A percentile compares a stretch with the other conserved stretches of the same genome.
These are phyloP conservation scores for Thraustotheca clavata DNA, from an alignment of 352 stramenopile species.

Conservation along the genomic window DNA sequence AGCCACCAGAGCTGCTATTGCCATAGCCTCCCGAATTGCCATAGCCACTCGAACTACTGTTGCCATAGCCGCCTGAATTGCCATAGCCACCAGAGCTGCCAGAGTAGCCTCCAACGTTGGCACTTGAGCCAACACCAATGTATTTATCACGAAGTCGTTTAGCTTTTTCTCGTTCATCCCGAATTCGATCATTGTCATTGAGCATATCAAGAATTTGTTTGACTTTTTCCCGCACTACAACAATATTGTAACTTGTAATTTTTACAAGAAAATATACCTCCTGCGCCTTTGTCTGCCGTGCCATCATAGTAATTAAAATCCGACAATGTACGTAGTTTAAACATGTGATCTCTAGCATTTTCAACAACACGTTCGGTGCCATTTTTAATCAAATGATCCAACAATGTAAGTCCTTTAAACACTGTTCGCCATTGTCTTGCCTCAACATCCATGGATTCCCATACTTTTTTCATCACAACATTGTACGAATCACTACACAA, in stretches of 20 bases:
- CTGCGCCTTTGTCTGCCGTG: slow-evolving; percentile 73
- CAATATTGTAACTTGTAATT: not conserved
- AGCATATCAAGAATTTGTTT: slow-evolving; percentile 83
- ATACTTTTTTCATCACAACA: slow-evolving; percentile 92
- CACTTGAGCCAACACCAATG: slow-evolving; percentile 65
- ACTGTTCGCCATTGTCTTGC: slow-evolving; percentile 93
- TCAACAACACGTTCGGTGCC: slow-evolving; percentile 96
- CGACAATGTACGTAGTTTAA: slow-evolving; percentile 79
- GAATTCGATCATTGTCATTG: slow-evolving; percentile 84
- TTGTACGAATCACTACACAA: slow-evolving; percentile 72
- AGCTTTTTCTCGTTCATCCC: slow-evolving; percentile 81
- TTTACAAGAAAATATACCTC: slow-evolving; percentile 37
- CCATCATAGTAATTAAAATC: slow-evolving; percentile 87
- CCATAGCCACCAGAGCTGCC: slow-evolving; percentile 26
- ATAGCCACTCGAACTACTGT: slow-evolving; percentile 26
- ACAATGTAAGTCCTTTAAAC: slow-evolving; percentile 93
- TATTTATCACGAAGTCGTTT: slow-evolving; percentile 82
- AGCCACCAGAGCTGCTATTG: slow-evolving; percentile 25
- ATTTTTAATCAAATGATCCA: slow-evolving; percentile 98
- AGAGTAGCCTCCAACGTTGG: slow-evolving; percentile 32
- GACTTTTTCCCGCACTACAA: slow-evolving; percentile 80
- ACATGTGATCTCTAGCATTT: slow-evolving; percentile 93
- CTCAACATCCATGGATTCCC: slow-evolving; percentile 87
- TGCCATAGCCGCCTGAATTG: slow-evolving; percentile 30
- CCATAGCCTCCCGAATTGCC: slow-evolving; percentile 27